phyloP scores from a whole-genome alignment of 805 yeast species.

The Saccharomycopsis sp. region DNA sequence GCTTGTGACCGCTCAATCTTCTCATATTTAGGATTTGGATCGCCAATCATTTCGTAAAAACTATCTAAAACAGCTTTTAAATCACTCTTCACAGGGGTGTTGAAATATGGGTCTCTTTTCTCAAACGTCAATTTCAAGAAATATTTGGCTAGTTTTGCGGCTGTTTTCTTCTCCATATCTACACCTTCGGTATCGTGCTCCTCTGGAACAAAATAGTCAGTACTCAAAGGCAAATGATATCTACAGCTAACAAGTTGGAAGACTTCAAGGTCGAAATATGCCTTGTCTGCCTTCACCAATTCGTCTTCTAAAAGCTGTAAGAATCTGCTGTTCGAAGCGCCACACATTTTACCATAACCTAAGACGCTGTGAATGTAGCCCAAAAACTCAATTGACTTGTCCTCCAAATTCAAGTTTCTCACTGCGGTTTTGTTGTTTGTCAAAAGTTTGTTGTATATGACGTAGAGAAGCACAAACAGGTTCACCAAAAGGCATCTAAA shows the following conservation, averaged over 20 bases:
- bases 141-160: slow-evolving; percentile 35
- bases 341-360: slow-evolving; percentile 67
- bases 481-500: background rate
- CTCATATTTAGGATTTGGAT: slow-evolving; percentile 44
- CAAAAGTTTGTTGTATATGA: background rate
- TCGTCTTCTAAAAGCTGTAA: slow-evolving; percentile 52
- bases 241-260: slow-evolving; percentile 75
- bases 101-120: slow-evolving; percentile 51
- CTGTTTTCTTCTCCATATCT: slow-evolving; percentile 36
- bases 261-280: slow-evolving; percentile 46
- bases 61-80: slow-evolving; percentile 66
- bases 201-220: slow-evolving; percentile 53
- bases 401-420: slow-evolving; percentile 1
- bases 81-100: slow-evolving; percentile 58
- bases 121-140: slow-evolving; percentile 50
- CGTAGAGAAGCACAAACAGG: background rate
- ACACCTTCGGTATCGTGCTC: slow-evolving; percentile 52
- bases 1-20: slow-evolving; percentile 41
- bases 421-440: background rate
- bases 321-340: slow-evolving; percentile 53
- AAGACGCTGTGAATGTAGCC: slow-evolving; percentile 64
- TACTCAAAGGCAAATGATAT: slow-evolving; percentile 57
- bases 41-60: slow-evolving; percentile 65
- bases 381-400: slow-evolving; percentile 37
- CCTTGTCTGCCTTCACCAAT: slow-evolving; percentile 37